These are phyloP conservation scores for Coemansia sp. DNA, from an alignment of 192 early-diverging fungal species.

Conservation along the genomic window DNA sequence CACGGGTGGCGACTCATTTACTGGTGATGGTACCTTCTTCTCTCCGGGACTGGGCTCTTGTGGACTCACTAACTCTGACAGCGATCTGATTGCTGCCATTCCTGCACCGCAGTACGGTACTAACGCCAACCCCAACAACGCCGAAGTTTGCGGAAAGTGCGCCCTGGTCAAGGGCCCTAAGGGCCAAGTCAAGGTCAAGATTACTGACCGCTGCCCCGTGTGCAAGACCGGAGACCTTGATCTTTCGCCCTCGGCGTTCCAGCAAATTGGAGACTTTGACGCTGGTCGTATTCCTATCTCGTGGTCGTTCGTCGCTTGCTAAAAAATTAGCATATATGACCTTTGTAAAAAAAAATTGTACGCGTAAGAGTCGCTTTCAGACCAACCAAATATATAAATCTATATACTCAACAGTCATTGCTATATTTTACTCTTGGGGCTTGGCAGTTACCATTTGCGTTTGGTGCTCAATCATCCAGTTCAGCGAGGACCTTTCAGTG, in stretches of 20 bases:
- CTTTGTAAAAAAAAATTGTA: background rate
- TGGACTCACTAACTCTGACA: slow-evolving; percentile 50
- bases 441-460: slow-evolving; percentile 12
- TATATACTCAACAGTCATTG: background rate
- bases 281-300: slow-evolving; percentile 57
- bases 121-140: slow-evolving; percentile 52
- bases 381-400: background rate
- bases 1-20: slow-evolving; percentile 28
- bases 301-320: slow-evolving; percentile 57
- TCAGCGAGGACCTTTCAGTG: slow-evolving; percentile 4
- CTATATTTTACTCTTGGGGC: background rate
- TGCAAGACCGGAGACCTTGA: slow-evolving; percentile 59
- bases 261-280: slow-evolving; percentile 55
- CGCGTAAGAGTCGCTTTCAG: background rate
- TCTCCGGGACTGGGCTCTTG: slow-evolving; percentile 61
- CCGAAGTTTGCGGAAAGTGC: slow-evolving; percentile 57
- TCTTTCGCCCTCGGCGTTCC: slow-evolving; percentile 57
- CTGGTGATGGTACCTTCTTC: slow-evolving; percentile 63
- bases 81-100: slow-evolving; percentile 60
- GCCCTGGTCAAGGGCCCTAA: slow-evolving; percentile 51
- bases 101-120: slow-evolving; percentile 60
- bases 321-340: background rate
- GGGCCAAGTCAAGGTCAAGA: slow-evolving; percentile 55
- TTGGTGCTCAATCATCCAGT: slow-evolving; percentile 19
- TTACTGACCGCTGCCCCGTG: slow-evolving; percentile 59